Conservation (phyloP, 2,329 filamentous ascomycete genomes). For the Sclerotinia sclerotiorum region DNA sequence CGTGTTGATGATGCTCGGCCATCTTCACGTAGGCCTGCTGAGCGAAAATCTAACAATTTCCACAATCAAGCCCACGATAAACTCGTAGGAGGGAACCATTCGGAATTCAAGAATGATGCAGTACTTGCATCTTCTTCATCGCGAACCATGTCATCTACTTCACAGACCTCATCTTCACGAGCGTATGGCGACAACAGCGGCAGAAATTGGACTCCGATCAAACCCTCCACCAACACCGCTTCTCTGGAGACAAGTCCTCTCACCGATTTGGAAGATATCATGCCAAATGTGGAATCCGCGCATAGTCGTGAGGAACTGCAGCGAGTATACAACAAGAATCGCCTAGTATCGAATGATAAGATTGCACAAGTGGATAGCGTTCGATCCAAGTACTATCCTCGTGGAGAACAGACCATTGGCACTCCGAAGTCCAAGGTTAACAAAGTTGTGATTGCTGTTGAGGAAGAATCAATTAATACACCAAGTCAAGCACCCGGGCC, state of each 20-base stretch:
- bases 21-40: constrained; percentile 15
- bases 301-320: constrained; percentile 19
- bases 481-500: neutral
- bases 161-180: neutral
- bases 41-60: constrained; percentile 1
- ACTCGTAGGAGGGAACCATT: neutral
- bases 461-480: neutral
- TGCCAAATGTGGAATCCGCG: constrained; percentile 6
- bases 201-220: constrained; percentile 6
- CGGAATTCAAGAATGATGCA: neutral
- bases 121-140: no score
- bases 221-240: constrained; percentile 18
- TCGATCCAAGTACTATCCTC: constrained; percentile 7
- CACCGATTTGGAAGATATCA: constrained; percentile 14
- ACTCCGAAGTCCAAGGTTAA: neutral
- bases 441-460: neutral
- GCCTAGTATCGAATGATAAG: neutral
- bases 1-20: neutral
- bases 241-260: constrained; percentile 19
- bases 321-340: constrained; percentile 12
- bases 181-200: neutral
- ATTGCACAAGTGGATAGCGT: neutral
- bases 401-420: neutral
- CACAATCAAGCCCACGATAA: neutral
- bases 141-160: neutral